These are phyloP conservation scores for Fusarium sp. DNA, from an alignment of 2,329 filamentous ascomycete genomes.

Conservation along the genomic window DNA sequence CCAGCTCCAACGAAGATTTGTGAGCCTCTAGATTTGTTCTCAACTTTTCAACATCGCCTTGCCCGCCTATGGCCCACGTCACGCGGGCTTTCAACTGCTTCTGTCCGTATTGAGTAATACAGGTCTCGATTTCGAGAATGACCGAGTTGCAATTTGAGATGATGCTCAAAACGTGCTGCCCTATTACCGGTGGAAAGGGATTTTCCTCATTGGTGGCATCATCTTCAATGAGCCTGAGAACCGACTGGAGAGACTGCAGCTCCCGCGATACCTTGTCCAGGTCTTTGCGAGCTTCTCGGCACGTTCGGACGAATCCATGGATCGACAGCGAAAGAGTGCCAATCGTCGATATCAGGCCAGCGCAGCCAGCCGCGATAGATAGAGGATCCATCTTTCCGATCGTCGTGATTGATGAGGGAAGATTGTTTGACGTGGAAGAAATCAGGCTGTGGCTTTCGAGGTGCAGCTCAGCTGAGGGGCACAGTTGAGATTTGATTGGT, in stretches of 20 bases:
- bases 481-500: neutral
- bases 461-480: neutral
- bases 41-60: constrained; percentile 20
- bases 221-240: constrained; percentile 26
- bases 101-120: constrained; percentile 11
- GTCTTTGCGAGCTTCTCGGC: constrained; percentile 23
- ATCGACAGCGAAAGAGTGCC: neutral
- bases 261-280: constrained; percentile 25
- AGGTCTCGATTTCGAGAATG: neutral
- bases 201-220: constrained; percentile 7
- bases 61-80: constrained; percentile 1
- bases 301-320: constrained; percentile 14
- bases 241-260: constrained; percentile 15
- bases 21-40: constrained; percentile 15
- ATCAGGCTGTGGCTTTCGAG: neutral
- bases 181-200: neutral
- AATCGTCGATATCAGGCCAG: constrained; percentile 12
- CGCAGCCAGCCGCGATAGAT: constrained; percentile 20
- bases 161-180: neutral
- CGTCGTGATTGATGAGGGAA: neutral
- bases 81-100: neutral
- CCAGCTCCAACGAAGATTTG: constrained; percentile 16
- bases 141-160: constrained; percentile 8
- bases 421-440: neutral
- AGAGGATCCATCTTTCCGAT: constrained; percentile 16